These are phyloP conservation scores for Chionographis japonica DNA, from an alignment of 106 monocot genomes.

Conservation along the genomic window DNA sequence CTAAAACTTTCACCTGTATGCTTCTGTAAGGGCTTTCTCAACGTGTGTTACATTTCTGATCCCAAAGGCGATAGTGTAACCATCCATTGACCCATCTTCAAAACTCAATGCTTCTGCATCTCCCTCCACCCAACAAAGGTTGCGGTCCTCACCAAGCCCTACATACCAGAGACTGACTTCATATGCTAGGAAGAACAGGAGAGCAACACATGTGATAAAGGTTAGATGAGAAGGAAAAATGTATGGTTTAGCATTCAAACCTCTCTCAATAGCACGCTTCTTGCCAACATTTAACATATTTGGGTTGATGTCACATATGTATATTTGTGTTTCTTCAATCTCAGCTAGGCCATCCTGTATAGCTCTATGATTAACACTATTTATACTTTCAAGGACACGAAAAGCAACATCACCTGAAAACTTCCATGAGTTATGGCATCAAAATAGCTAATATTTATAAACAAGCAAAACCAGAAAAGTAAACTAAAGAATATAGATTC, in stretches of 20 bases:
- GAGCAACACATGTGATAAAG: background rate
- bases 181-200: background rate
- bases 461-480: background rate
- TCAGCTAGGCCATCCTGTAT: conserved; percentile 34
- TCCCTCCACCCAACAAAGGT: conserved; percentile 76
- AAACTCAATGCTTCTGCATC: conserved; percentile 94
- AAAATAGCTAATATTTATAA: background rate
- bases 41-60: conserved; percentile 98
- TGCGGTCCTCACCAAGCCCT: conserved; percentile 52
- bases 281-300: conserved; percentile 89
- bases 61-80: conserved; percentile 95
- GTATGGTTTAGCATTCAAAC: conserved; percentile 17
- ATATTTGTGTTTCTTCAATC: conserved; percentile 65
- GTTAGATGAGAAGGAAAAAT: background rate
- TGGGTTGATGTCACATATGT: conserved; percentile 86
- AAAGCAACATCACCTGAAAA: conserved; percentile 86
- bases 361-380: conserved; percentile 61
- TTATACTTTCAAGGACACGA: conserved; percentile 71
- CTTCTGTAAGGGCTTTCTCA: conserved; percentile 80
- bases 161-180: background rate
- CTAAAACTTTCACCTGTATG: conserved; percentile 53
- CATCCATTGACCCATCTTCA: conserved; percentile 84
- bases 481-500: background rate
- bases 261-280: conserved; percentile 80
- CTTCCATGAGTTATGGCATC: background rate